Conservation (phyloP, 495 filamentous ascomycete species). For the Xylaria sp. region DNA sequence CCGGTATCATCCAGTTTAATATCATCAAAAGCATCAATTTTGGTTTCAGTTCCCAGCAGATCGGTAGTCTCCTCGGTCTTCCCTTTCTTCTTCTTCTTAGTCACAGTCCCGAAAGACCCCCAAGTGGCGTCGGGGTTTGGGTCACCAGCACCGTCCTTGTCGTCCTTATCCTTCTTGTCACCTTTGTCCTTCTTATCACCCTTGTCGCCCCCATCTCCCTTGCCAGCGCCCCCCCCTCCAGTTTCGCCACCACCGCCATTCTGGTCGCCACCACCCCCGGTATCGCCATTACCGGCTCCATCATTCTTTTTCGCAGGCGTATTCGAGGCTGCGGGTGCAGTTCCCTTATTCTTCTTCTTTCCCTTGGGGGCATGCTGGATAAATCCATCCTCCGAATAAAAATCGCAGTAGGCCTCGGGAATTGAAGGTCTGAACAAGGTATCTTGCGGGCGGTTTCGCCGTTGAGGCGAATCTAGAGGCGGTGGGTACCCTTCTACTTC, state of each 20-base stretch:
- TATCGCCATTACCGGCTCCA: constrained; percentile 39
- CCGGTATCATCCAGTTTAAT: constrained; percentile 56
- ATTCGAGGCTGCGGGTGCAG: constrained; percentile 2
- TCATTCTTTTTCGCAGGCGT: constrained; percentile 53
- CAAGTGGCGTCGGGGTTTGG: constrained; percentile 38
- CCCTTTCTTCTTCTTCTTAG: constrained; percentile 58
- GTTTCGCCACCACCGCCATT: constrained; percentile 36
- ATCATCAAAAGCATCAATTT: constrained; percentile 53
- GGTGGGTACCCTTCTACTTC: constrained; percentile 30
- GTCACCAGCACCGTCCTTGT: constrained; percentile 32
- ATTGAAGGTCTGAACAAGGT: constrained; percentile 42
- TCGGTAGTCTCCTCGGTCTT: constrained; percentile 42
- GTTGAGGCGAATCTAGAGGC: constrained; percentile 30
- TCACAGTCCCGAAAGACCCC: constrained; percentile 38
- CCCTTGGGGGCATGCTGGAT: constrained; percentile 47
- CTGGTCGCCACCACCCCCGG: constrained; percentile 25
- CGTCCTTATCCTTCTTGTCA: constrained; percentile 38
- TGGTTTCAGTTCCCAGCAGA: constrained; percentile 28
- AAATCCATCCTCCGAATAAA: constrained; percentile 55
- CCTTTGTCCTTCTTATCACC: constrained; percentile 43
- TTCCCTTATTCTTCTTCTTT: constrained; percentile 46
- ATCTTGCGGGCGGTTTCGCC: constrained; percentile 29
- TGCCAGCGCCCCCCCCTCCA: constrained; percentile 38
- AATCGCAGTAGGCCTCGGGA: constrained; percentile 48
- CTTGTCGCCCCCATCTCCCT: constrained; percentile 36